Evolutionary conservation across 139 green algal genomes (phyloP).

Genomic region (Tetraselmis chui): DNA sequence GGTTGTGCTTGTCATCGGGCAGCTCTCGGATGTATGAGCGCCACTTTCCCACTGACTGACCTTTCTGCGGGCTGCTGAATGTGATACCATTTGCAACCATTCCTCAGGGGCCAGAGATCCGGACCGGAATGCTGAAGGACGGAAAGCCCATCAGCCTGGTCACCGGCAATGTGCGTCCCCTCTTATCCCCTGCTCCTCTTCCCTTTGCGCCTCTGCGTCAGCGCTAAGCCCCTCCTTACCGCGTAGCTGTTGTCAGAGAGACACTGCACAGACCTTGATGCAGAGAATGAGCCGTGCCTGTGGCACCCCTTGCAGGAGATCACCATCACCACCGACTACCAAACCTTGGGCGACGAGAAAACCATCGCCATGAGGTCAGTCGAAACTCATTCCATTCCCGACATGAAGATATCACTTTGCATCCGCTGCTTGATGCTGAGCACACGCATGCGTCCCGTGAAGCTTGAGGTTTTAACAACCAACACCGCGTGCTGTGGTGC

Average conservation of each 20-base stretch:
- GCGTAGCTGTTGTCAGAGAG: too few relatives aligned
- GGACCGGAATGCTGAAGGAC: conserved; percentile 88
- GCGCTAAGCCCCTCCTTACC: too few relatives aligned
- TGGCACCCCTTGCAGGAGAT: conserved; percentile 54
- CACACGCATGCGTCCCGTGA: not conserved
- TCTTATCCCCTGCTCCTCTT: not conserved
- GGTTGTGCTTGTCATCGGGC: too few relatives aligned
- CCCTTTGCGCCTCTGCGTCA: too few relatives aligned
- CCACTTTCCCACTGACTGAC: not conserved
- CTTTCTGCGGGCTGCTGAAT: not conserved
- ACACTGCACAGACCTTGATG: not conserved
- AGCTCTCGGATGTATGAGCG: too few relatives aligned
- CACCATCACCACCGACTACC: conserved; percentile 93
- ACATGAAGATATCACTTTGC: not conserved
- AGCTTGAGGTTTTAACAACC: not conserved
- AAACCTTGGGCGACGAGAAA: conserved; percentile 58
- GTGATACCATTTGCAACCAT: not conserved
- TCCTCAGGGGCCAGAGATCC: conserved; percentile 88
- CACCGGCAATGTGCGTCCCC: conserved; percentile 46
- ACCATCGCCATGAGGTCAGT: conserved; percentile 81
- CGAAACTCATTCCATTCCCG: not conserved
- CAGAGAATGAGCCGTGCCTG: not conserved
- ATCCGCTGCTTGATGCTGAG: not conserved
- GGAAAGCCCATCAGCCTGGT: conserved; percentile 75
- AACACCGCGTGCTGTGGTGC: too few relatives aligned